Evolutionary conservation across 441 rosid species (phyloP), one percentile per base, ranked within the genome.

Genomic region (Arabidopsis lyrata): DNA sequence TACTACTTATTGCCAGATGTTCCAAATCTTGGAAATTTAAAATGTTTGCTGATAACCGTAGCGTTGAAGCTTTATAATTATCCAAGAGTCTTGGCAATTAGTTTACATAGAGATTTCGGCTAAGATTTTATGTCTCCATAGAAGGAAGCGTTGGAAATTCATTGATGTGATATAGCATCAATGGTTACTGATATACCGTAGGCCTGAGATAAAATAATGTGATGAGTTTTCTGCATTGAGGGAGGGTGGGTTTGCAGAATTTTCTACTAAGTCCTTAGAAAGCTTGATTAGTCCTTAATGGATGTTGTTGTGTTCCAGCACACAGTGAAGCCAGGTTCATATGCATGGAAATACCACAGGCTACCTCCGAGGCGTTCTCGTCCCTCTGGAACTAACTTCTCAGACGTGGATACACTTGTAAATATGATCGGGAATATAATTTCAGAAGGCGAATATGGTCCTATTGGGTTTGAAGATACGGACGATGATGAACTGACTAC

Each of bases 301-400:
- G 76, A 70, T 76, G 76, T 75, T 87, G 77, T 87, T 87, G 82
- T 86, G 79, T 89, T 86, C 88, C 90, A 86, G 90, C 93, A 87
- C 81, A 83, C 83, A 16, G 90, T 91, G 82, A 87, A 80, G 92
- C 88, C 89, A 58, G 93, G 93, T 77, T 91, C 95, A 65, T 93
- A 87, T 80, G 77, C 80, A 76, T 87, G 93, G 94, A 87, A 80
- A 82, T 80, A 83, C 81, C 80, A 76, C 83, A 80, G 88, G 78
- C 85, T 88, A 62, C 91, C 96, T 73, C 95, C 94, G 16, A 70
- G 85, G 64, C 80, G 81, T 68, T 80, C 72, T 59, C 81, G 81
- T 57, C 80, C 84, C 34, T 49, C 76, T 76, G 63, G 76, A 32
- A 57, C 76, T 16, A 76, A 76, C 50, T 73, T 81, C 69, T 69